Evolutionary conservation across 192 early-diverging fungal genomes (phyloP), one percentile per base, ranked within the genome.

Genomic region (Chytriomyces sp.): DNA sequence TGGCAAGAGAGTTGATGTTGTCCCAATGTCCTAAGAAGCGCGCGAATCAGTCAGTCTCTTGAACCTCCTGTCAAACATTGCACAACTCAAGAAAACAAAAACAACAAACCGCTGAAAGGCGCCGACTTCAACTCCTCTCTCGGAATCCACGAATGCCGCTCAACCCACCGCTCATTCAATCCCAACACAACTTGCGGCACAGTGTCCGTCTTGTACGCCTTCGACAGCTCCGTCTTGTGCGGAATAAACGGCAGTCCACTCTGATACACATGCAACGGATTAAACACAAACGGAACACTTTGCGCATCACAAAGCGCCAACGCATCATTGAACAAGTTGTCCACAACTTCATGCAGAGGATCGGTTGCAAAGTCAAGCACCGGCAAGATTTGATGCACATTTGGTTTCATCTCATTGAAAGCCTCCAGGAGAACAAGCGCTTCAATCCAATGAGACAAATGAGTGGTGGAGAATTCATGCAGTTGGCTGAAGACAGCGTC

Each of bases 381-480:
- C 16, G 26, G 67, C 18, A 26, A 68, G 16, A 11, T 16, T 20
- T 20, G 35, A 3, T n/a, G 18, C 67, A 3, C 11, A 16, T 11
- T 11, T 13, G 45, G 47, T 9, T 68, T 20, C 47, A 64, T 16
- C 48, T 26, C 13, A 13, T n/a, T 46, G 43, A 68, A 16, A 45
- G 35, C 47, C 35, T n/a, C 67, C 48, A 68, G 10, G 3, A 68
- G 67, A 9, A 68, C 43, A 26, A 68, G 35, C 18, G 45, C 44
- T 68, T 45, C 67, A 18, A 68, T 26, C 67, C 67, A 68, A 49
- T 46, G 18, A 18, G 43, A 45, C 8, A 68, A 43, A 3, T 68
- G 35, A 1, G 67, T 68, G 16, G 35, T 49, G 48, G 11, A 68
- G 43, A 35, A 68, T 11, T 11, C 20, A 26, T 24, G 28, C 10